A percentile compares a stretch with the other conserved stretches of the same genome.
phyloP scores from a whole-genome alignment of 2,329 filamentous ascomycete genomes.

The Alternaria arbusti region DNA sequence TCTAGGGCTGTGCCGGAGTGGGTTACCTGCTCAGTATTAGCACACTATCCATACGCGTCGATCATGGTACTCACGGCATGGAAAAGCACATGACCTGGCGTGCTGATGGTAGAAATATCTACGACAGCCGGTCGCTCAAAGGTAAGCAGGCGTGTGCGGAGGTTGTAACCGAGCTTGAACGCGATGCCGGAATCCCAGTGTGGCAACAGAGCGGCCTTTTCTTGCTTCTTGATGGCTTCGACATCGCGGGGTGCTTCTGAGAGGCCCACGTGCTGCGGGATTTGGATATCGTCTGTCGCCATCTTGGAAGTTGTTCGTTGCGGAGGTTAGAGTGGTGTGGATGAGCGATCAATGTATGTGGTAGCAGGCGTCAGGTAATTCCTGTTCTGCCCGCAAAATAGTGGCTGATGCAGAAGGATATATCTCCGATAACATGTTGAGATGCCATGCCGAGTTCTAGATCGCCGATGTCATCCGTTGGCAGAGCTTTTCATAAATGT shows the following conservation, averaged over 20 bases:
- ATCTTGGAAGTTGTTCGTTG: background rate
- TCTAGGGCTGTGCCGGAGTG: slow-evolving; percentile 71
- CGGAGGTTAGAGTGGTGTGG: background rate
- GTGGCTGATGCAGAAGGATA: background rate
- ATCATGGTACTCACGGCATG: slow-evolving; percentile 59
- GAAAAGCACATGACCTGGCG: slow-evolving; percentile 66
- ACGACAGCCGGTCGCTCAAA: slow-evolving; percentile 64
- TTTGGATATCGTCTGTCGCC: slow-evolving; percentile 15
- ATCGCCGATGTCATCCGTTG: slow-evolving; percentile 11
- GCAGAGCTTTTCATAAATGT: slow-evolving; percentile 16
- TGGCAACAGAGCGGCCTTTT: slow-evolving; percentile 49
- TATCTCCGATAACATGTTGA: background rate
- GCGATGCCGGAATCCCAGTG: slow-evolving; percentile 67
- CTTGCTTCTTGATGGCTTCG: slow-evolving; percentile 48
- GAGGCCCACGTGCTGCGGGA: slow-evolving; percentile 31
- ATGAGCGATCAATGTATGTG: background rate
- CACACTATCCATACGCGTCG: rapidly evolving
- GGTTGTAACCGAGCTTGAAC: slow-evolving; percentile 66
- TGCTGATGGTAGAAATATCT: slow-evolving; percentile 65
- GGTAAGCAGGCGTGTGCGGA: slow-evolving; percentile 65
- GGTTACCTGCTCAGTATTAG: slow-evolving; percentile 46
- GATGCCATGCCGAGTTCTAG: background rate
- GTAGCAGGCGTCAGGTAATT: background rate
- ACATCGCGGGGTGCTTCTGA: slow-evolving; percentile 41
- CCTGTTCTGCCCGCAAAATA: background rate